Conservation (phyloP, 164 flowering plant species). For the Santalum album region DNA sequence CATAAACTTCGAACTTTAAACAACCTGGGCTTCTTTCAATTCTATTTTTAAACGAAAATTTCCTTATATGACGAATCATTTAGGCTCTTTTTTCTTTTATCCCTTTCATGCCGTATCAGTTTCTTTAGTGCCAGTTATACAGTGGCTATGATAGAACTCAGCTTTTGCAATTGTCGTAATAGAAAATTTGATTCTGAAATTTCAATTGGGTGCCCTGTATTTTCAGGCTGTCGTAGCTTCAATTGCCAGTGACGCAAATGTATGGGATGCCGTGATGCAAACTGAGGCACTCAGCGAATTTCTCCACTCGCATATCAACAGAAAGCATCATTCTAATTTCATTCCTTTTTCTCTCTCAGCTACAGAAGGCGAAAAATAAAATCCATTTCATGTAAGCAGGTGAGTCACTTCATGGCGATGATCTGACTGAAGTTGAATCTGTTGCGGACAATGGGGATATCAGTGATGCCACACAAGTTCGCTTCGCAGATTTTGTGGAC, state of each 20-base stretch:
- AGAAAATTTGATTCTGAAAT: too few species aligned
- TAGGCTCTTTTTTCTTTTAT: too few species aligned
- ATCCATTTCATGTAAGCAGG: too few species aligned
- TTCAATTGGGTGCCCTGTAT: too few species aligned
- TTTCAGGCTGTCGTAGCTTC: slow-evolving; percentile 3
- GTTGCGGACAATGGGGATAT: not conserved
- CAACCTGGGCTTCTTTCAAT: too few species aligned
- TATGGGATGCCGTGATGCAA: slow-evolving; percentile 3
- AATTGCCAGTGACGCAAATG: slow-evolving; percentile 3
- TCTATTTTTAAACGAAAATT: too few species aligned
- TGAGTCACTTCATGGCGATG: not conserved
- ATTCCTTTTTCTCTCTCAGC: not conserved
- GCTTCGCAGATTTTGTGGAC: not conserved
- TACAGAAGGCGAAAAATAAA: not conserved
- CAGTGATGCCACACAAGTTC: not conserved
- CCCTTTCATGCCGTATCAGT: too few species aligned
- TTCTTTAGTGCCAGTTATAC: too few species aligned
- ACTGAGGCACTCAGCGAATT: not conserved
- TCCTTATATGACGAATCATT: too few species aligned
- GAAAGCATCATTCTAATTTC: not conserved
- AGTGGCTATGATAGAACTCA: too few species aligned
- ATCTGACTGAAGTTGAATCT: not conserved
- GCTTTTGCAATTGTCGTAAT: too few species aligned
- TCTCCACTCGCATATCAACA: not conserved
- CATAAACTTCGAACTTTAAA: too few species aligned